These are phyloP conservation scores for Kodamaea fukazawae DNA, from an alignment of 805 yeast genomes.

Conservation along the genomic window DNA sequence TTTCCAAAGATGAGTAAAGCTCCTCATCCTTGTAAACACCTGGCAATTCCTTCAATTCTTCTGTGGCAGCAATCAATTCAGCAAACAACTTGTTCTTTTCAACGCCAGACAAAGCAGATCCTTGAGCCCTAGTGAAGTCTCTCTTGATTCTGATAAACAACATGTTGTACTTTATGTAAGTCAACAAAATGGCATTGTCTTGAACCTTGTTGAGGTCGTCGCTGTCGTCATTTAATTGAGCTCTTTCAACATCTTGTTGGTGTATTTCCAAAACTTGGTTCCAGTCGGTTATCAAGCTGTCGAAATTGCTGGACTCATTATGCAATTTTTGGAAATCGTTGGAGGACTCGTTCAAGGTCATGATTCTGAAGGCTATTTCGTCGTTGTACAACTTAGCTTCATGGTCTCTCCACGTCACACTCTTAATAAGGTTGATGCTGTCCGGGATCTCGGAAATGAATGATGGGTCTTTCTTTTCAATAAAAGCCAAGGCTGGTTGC, in stretches of 20 bases:
- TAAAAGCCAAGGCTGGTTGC: slow-evolving; percentile 38
- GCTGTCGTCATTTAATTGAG: slow-evolving; percentile 29
- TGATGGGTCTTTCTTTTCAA: slow-evolving; percentile 35
- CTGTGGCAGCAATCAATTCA: slow-evolving; percentile 50
- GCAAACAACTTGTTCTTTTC: slow-evolving; percentile 44
- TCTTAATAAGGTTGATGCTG: slow-evolving; percentile 25
- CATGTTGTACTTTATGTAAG: slow-evolving; percentile 70
- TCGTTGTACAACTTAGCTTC: slow-evolving; percentile 66
- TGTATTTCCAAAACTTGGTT: slow-evolving; percentile 65
- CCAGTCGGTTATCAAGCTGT: slow-evolving; percentile 60
- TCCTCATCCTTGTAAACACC: slow-evolving; percentile 89
- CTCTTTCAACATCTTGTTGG: slow-evolving; percentile 50
- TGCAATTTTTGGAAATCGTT: slow-evolving; percentile 18
- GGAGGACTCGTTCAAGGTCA: slow-evolving; percentile 24
- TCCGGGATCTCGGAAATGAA: slow-evolving; percentile 33
- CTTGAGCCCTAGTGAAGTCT: slow-evolving; percentile 42
- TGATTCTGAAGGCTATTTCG: slow-evolving; percentile 62
- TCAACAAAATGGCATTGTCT: slow-evolving; percentile 68
- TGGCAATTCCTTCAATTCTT: slow-evolving; percentile 72
- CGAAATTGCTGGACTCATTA: slow-evolving; percentile 48
- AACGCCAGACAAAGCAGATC: neutral
- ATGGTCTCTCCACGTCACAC: slow-evolving; percentile 50
- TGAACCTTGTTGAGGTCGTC: slow-evolving; percentile 60
- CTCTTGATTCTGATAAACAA: slow-evolving; percentile 68
- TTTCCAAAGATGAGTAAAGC: slow-evolving; percentile 51